Percentiles rank a stretch among this genome's conserved stretches.
Conservation (phyloP, 2,329 filamentous ascomycete genomes). For the Diaporthe australafricana region DNA sequence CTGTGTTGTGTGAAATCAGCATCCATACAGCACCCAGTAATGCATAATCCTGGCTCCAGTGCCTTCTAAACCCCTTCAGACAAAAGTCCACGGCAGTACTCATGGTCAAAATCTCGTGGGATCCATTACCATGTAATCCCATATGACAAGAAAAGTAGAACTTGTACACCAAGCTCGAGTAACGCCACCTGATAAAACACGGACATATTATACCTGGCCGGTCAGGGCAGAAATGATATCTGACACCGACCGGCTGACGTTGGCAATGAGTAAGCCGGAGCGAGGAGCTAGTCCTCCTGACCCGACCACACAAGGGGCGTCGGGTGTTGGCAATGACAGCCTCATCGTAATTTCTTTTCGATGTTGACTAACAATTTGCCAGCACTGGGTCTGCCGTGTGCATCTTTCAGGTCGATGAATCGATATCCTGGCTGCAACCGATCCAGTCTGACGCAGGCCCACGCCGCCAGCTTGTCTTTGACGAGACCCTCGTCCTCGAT, state of each 20-base stretch:
- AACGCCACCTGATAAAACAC: slow-evolving; percentile 15
- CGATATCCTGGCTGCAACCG: slow-evolving; percentile 67
- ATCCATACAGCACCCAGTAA: neutral
- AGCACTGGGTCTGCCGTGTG: slow-evolving; percentile 55
- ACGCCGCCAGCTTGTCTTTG: slow-evolving; percentile 57
- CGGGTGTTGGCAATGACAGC: neutral
- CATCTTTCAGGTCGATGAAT: slow-evolving; percentile 62
- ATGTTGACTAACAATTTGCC: slow-evolving; percentile 66
- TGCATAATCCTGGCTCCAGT: slow-evolving; percentile 15
- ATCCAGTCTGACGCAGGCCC: slow-evolving; percentile 71
- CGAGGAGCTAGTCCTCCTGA: neutral
- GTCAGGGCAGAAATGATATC: neutral
- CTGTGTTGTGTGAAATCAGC: neutral
- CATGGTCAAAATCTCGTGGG: neutral
- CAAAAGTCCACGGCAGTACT: neutral
- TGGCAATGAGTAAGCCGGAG: neutral
- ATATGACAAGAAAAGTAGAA: neutral
- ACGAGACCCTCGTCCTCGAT: slow-evolving; percentile 61
- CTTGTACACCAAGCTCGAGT: neutral
- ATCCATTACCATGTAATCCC: neutral
- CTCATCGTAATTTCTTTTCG: slow-evolving; percentile 57
- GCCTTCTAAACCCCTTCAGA: neutral
- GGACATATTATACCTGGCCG: neutral
- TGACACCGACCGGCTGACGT: neutral
- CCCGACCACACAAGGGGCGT: neutral